phyloP scores from a whole-genome alignment of 306 rosid genomes.

The Prunus persica region Prunus_persica_NCBIv2 NC_034011.1:6599001-6599500 shows the following conservation, averaged over 20 bases:
- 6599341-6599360: background rate
- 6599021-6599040: background rate
- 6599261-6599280: slow-evolving; percentile 10
- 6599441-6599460: background rate
- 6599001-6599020: background rate
- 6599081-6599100: background rate
- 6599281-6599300: background rate
- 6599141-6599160: background rate
- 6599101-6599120: background rate
- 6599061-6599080: background rate
- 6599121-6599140: background rate
- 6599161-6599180: background rate
- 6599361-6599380: background rate
- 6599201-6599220: background rate
- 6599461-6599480: background rate
- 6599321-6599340: background rate
- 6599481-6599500: background rate
- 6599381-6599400: background rate
- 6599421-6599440: background rate
- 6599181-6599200: background rate
- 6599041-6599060: background rate
- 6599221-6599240: background rate
- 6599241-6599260: background rate
- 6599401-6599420: background rate
- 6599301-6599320: background rate